Base-by-base conservation (phyloP, 1,284 basidiomycete species). In the Mycosarcoma mackinlayi region DNA sequence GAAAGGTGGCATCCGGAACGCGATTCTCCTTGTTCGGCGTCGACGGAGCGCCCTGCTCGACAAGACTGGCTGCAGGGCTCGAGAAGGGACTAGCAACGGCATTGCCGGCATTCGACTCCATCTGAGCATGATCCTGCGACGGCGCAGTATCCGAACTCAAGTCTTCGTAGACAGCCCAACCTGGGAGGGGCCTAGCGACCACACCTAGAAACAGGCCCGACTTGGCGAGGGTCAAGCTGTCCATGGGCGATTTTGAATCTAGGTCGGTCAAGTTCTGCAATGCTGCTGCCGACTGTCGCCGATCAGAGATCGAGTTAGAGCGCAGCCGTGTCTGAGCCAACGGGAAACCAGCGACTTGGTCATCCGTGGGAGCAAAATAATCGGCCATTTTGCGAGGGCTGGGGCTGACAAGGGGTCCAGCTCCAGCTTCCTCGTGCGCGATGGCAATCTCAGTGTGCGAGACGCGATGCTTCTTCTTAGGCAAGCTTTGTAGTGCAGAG, bases 341-440 rank as follows among this genome's bases (percentile, higher is more conserved):
- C n/a, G 10, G 28, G 10, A 33, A 38, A 4, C 33, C 56, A 27
- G 41, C 33, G 6, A 28, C 49, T 5, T 21, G 10, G 18, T 44
- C 23, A 9, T 44, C 31, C 13, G 45, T 16, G 19, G 42, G 11
- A 2, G 64, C 46, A 39, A 70, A 64, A 44, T 64, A 70, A 50
- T 64, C 60, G 28, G 48, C 34, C 54, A 61, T 53, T 39, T 71
- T 71, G 40, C 58, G 53, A 16, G 68, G 68, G 34, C 62, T 66
- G 1, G 68, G 68, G 37, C 58, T 66, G 6, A 53, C 68, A 10
- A 58, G 50, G 25, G 68, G 68, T 4, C 68, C 68, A 18, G 68
- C 62, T n/a, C 62, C 68, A 5, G 68, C 68, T 45, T 65, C 62
- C 41, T 71, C 68, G 47, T 71, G 68, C 6, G 68, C 68, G n/a